Conservation (phyloP, 192 early-diverging fungal species). For the Coemansia guatemalensis region DNA sequence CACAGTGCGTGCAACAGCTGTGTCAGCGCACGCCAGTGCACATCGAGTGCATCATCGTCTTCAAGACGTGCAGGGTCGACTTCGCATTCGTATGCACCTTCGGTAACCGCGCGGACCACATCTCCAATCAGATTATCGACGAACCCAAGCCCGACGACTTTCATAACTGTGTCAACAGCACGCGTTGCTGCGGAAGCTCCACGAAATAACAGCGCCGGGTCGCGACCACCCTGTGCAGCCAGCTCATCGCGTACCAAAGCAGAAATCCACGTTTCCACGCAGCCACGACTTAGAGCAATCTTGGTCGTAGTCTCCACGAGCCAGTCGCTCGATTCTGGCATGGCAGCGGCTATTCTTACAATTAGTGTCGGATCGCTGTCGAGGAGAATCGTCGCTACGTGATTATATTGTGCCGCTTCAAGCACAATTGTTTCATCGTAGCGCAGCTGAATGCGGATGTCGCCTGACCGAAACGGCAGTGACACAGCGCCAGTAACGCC, state of each 20-base stretch:
- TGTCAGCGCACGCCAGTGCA: slow-evolving; percentile 55
- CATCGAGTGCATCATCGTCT: slow-evolving; percentile 19
- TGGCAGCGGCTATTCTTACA: slow-evolving; percentile 23
- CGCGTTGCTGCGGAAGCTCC: slow-evolving; percentile 67
- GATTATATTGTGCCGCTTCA: slow-evolving; percentile 17
- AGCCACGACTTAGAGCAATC: slow-evolving; percentile 26
- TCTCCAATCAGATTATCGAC: slow-evolving; percentile 65
- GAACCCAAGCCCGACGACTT: slow-evolving; percentile 60
- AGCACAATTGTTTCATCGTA: slow-evolving; percentile 50
- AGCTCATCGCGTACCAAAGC: slow-evolving; percentile 43
- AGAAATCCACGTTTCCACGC: slow-evolving; percentile 34
- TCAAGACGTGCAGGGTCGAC: slow-evolving; percentile 57
- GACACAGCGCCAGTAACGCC: slow-evolving; percentile 6
- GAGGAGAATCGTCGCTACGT: slow-evolving; percentile 19
- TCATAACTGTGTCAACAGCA: slow-evolving; percentile 70
- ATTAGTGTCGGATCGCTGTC: slow-evolving; percentile 35
- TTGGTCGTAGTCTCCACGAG: slow-evolving; percentile 48
- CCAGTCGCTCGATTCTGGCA: slow-evolving; percentile 46
- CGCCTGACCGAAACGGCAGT: slow-evolving; percentile 46
- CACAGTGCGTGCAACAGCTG: slow-evolving; percentile 50
- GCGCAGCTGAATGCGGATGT: slow-evolving; percentile 44
- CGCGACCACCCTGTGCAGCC: slow-evolving; percentile 22
- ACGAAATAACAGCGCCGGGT: slow-evolving; percentile 54
- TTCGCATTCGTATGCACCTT: slow-evolving; percentile 58
- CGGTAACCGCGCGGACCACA: slow-evolving; percentile 58